Evolutionary conservation across 2,329 filamentous ascomycete genomes (phyloP).

Genomic region (Leptographium radiaticola): DNA sequence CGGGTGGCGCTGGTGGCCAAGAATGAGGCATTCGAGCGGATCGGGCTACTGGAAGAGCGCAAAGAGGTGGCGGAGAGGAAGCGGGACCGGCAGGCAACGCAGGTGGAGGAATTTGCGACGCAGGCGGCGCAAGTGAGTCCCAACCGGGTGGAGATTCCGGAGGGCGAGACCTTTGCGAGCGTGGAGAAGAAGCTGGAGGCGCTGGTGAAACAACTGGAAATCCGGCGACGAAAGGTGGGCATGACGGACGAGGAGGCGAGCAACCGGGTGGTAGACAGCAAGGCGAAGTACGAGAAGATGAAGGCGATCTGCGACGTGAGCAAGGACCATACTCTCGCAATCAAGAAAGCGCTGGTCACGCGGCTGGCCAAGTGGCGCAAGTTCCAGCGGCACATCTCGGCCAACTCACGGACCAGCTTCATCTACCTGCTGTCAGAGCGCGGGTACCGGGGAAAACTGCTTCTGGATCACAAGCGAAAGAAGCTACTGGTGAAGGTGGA

Average conservation of each 20-base stretch:
- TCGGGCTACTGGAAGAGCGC: slow-evolving; percentile 34
- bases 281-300: slow-evolving; percentile 26
- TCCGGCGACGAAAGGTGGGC: slow-evolving; percentile 43
- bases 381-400: slow-evolving; percentile 76
- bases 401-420: slow-evolving; percentile 76
- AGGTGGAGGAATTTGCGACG: slow-evolving; percentile 38
- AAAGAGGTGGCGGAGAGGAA: slow-evolving; percentile 32
- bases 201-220: slow-evolving; percentile 44
- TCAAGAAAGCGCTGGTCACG: slow-evolving; percentile 49
- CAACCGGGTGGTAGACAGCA: slow-evolving; percentile 28
- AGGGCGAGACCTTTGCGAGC: slow-evolving; percentile 47
- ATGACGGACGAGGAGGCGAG: slow-evolving; percentile 53
- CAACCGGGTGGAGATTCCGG: slow-evolving; percentile 46
- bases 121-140: slow-evolving; percentile 41
- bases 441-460: slow-evolving; percentile 70
- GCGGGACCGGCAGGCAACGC: slow-evolving; percentile 29
- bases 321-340: slow-evolving; percentile 22
- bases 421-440: slow-evolving; percentile 80
- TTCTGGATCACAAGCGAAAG: slow-evolving; percentile 63
- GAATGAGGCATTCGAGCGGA: slow-evolving; percentile 41
- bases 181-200: slow-evolving; percentile 41
- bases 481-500: slow-evolving; percentile 67
- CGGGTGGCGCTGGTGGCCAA: slow-evolving; percentile 44
- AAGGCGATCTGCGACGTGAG: slow-evolving; percentile 31
- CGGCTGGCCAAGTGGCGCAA: slow-evolving; percentile 65